Percentiles rank a stretch among this genome's conserved stretches.
phyloP scores from a whole-genome alignment of 2,329 filamentous ascomycete species.

The Fusarium transvaalense region DNA sequence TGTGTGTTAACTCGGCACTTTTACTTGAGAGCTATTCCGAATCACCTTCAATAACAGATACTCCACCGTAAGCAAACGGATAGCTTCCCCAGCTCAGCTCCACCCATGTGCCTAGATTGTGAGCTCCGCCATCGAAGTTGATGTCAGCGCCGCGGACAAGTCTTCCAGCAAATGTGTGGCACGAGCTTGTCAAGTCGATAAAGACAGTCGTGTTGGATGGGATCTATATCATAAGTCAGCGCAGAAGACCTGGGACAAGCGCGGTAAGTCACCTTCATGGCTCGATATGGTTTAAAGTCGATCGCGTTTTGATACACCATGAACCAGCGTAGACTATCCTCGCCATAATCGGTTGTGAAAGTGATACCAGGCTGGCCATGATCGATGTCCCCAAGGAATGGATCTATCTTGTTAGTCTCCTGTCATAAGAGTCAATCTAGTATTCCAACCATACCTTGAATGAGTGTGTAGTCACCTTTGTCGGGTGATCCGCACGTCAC shows the following conservation, averaged over 20 bases:
- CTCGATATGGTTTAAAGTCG: constrained; percentile 40
- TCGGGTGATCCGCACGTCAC: constrained; percentile 12
- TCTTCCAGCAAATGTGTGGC: constrained; percentile 34
- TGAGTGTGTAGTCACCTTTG: constrained; percentile 24
- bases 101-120: constrained; percentile 41
- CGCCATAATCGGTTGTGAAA: constrained; percentile 14
- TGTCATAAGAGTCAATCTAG: not conserved
- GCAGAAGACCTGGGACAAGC: fast-evolving
- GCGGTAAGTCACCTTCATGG: constrained; percentile 24
- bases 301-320: constrained; percentile 41
- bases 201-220: constrained; percentile 35
- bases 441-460: constrained; percentile 13
- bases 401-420: constrained; percentile 8
- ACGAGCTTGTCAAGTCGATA: constrained; percentile 26
- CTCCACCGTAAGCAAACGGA: constrained; percentile 28
- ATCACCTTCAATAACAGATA: constrained; percentile 41
- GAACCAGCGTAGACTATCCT: constrained; percentile 30
- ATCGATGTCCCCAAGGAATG: constrained; percentile 36
- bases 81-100: constrained; percentile 38
- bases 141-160: constrained; percentile 31
- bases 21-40: too few relatives aligned
- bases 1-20: not conserved
- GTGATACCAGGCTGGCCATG: constrained; percentile 32
- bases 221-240: constrained; percentile 13
- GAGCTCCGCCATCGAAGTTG: constrained; percentile 27